Evolutionary conservation across 2,329 filamentous ascomycete species (phyloP).

Genomic region (Ilyonectria sp.): DNA sequence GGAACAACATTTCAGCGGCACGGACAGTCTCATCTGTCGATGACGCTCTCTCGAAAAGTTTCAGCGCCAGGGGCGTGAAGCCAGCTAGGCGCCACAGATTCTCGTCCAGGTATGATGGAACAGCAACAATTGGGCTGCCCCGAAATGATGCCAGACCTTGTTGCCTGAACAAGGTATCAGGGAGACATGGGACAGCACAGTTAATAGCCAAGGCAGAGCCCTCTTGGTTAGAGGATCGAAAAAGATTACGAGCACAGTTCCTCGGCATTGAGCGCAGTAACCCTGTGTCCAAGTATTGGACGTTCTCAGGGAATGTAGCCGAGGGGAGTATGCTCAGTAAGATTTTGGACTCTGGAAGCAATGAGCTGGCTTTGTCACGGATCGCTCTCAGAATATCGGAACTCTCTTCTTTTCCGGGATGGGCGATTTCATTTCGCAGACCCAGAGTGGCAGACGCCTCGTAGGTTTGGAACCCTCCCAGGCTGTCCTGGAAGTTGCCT

Average conservation of each 20-base stretch:
- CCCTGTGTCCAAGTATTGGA: conserved; percentile 82
- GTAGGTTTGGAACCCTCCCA: conserved; percentile 97
- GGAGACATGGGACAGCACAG: conserved; percentile 87
- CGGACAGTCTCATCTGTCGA: conserved; percentile 80
- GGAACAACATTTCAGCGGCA: conserved; percentile 87
- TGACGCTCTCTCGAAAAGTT: conserved; percentile 83
- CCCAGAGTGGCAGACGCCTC: conserved; percentile 92
- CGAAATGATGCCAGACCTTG: conserved; percentile 88
- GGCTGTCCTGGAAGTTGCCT: conserved; percentile 96
- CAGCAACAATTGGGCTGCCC: conserved; percentile 84
- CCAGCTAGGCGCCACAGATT: conserved; percentile 94
- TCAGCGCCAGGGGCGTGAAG: conserved; percentile 87
- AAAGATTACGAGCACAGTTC: conserved; percentile 75
- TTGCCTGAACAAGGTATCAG: conserved; percentile 86
- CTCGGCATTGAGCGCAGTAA: conserved; percentile 84
- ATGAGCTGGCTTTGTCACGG: conserved; percentile 83
- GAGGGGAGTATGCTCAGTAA: conserved; percentile 87
- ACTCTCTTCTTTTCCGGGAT: conserved; percentile 89
- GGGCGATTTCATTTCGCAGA: conserved; percentile 90
- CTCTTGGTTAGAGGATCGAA: conserved; percentile 55
- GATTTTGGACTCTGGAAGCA: conserved; percentile 86
- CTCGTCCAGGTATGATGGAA: conserved; percentile 90
- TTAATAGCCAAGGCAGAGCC: conserved; percentile 89
- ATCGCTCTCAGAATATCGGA: conserved; percentile 95
- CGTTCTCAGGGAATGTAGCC: conserved; percentile 85